phyloP scores from a whole-genome alignment of 1,284 basidiomycete species.

The Trichosporon sp. region DNA sequence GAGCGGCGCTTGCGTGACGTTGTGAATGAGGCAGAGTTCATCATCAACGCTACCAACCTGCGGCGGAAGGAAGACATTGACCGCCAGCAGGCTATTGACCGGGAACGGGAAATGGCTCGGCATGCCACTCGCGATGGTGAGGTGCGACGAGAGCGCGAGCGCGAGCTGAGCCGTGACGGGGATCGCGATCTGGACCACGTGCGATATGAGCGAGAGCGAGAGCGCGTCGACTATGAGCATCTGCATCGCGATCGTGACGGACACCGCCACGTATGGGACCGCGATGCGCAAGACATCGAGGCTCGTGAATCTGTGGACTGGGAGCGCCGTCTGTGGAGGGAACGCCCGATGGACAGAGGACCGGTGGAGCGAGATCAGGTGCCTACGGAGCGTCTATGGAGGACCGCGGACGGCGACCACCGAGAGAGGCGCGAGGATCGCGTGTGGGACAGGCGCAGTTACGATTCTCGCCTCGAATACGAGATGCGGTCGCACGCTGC shows the following conservation, averaged over 20 bases:
- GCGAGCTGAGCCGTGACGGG: background rate
- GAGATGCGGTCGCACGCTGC: background rate
- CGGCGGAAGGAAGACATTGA: background rate
- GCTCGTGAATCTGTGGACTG: background rate
- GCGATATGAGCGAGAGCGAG: background rate
- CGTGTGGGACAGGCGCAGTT: background rate
- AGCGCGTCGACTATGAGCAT: background rate
- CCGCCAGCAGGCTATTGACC: background rate
- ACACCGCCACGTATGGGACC: background rate
- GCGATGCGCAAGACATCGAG: background rate
- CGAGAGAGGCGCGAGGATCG: background rate
- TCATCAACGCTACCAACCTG: background rate
- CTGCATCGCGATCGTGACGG: background rate
- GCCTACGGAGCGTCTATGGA: background rate
- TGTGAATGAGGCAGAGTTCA: conserved; percentile 1
- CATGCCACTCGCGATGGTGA: background rate
- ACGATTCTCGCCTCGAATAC: background rate
- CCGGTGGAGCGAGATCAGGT: background rate
- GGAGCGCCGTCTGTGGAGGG: background rate
- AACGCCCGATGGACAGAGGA: background rate
- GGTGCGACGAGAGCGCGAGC: background rate
- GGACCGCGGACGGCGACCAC: background rate
- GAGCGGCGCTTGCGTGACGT: background rate
- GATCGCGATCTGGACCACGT: conserved; percentile 2
- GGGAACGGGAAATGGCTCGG: background rate